Percentiles rank a stretch among this genome's conserved stretches.
These are phyloP conservation scores for Suillus sp. DNA, from an alignment of 768 basidiomycete genomes.

Conservation along the genomic window DNA sequence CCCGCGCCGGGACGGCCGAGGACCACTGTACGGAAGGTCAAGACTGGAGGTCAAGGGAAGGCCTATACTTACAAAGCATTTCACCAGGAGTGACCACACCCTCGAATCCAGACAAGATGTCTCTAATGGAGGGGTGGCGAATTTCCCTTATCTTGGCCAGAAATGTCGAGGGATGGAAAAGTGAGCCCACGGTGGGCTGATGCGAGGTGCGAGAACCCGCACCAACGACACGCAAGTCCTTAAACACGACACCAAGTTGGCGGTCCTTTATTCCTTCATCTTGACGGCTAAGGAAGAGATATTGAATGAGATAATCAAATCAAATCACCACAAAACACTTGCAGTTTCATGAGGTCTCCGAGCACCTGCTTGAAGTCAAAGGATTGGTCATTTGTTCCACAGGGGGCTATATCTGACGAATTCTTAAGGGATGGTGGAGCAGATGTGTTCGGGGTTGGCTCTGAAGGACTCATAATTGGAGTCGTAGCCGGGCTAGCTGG, in stretches of 20 bases:
- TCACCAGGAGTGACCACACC: conserved; percentile 65
- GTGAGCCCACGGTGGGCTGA: conserved; percentile 62
- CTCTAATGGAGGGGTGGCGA: conserved; percentile 63
- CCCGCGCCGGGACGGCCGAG: conserved; percentile 86
- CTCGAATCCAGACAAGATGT: conserved; percentile 54
- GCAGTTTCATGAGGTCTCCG: conserved; percentile 25
- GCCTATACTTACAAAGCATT: conserved; percentile 59
- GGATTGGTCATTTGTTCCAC: conserved; percentile 18
- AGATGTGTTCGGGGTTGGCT: background rate
- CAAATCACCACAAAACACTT: conserved; percentile 7
- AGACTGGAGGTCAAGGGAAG: background rate
- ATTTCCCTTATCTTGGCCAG: conserved; percentile 43
- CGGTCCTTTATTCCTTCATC: conserved; percentile 52
- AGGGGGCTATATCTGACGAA: background rate
- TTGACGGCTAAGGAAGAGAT: conserved; percentile 39
- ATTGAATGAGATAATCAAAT: background rate
- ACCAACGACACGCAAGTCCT: conserved; percentile 62
- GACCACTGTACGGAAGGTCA: conserved; percentile 54
- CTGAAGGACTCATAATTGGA: background rate
- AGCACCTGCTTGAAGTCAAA: conserved; percentile 35
- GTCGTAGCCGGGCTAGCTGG: background rate
- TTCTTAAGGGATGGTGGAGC: background rate
- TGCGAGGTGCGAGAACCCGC: conserved; percentile 55
- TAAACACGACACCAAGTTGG: conserved; percentile 62
- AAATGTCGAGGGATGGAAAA: conserved; percentile 56